phyloP scores from a whole-genome alignment of 805 yeast species.

The Candida namnaoensis region DNA sequence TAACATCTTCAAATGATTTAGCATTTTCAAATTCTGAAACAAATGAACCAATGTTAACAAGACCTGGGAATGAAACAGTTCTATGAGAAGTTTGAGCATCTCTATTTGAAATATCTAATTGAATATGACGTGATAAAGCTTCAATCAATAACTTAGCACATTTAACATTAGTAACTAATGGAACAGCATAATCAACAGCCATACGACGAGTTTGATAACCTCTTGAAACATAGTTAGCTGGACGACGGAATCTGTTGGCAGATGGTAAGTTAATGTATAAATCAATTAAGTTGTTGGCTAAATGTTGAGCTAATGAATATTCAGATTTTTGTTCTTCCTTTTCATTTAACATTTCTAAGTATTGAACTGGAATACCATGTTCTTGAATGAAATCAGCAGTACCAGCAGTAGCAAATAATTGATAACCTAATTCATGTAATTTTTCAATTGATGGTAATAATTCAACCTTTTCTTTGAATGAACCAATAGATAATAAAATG shows the following conservation, averaged over 20 bases:
- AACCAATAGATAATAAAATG: conserved; percentile 89
- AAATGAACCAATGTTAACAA: conserved; percentile 73
- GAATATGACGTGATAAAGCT: conserved; percentile 68
- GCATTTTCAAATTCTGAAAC: conserved; percentile 55
- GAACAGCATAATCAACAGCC: conserved; percentile 99
- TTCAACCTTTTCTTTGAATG: conserved; percentile 93
- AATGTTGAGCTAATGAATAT: conserved; percentile 91
- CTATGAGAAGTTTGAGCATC: conserved; percentile 90
- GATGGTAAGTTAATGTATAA: conserved; percentile 95
- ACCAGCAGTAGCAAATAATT: conserved; percentile 96
- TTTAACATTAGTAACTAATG: conserved; percentile 94
- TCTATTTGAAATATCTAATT: conserved; percentile 61
- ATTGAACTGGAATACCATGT: conserved; percentile 90
- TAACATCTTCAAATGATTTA: conserved; percentile 53
- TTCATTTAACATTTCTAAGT: conserved; percentile 77
- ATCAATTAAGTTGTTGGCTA: conserved; percentile 94
- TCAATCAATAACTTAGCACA: conserved; percentile 93
- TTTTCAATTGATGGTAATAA: conserved; percentile 80
- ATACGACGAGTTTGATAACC: conserved; percentile 98
- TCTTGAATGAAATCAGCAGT: conserved; percentile 97
- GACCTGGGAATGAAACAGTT: conserved; percentile 77
- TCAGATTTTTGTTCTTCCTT: conserved; percentile 79
- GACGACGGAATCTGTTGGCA: conserved; percentile 94
- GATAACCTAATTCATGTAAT: conserved; percentile 77
- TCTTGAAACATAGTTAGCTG: conserved; percentile 94